Conservation (phyloP, 805 yeast species). For the Candida cerambycidarum region DNA sequence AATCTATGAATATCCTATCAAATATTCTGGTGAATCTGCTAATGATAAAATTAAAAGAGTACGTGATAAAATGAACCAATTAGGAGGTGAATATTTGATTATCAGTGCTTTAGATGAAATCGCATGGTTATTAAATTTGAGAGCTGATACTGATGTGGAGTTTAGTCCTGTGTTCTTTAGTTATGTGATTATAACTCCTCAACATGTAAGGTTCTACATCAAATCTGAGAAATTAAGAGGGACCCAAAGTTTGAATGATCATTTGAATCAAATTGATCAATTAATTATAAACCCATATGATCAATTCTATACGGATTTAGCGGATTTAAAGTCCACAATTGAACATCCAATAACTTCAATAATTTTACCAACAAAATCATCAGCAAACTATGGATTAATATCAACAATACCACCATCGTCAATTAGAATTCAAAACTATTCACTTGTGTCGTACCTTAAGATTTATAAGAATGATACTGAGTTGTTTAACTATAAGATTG, state of each 20-base stretch:
- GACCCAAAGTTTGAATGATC: constrained; percentile 20
- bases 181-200: constrained; percentile 43
- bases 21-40: constrained; percentile 36
- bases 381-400: constrained; percentile 32
- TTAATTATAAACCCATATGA: constrained; percentile 51
- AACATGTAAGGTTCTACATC: constrained; percentile 51
- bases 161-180: constrained; percentile 87
- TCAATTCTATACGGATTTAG: constrained; percentile 58
- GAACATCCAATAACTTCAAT: constrained; percentile 18
- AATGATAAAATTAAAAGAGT: constrained; percentile 29
- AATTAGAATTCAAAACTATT: constrained; percentile 29
- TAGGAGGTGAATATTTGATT: constrained; percentile 39
- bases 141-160: constrained; percentile 74
- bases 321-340: constrained; percentile 22
- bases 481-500: constrained; percentile 63
- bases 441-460: constrained; percentile 52
- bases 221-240: constrained; percentile 45
- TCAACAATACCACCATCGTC: constrained; percentile 28
- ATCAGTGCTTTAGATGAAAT: constrained; percentile 72
- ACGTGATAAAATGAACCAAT: constrained; percentile 29
- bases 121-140: constrained; percentile 73
- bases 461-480: constrained; percentile 75
- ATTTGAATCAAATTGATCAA: constrained; percentile 26
- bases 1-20: constrained; percentile 27
- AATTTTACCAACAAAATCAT: constrained; percentile 32